phyloP scores from a whole-genome alignment of 176 grass and related monocot genomes.

The Poa pratensis region DNA sequence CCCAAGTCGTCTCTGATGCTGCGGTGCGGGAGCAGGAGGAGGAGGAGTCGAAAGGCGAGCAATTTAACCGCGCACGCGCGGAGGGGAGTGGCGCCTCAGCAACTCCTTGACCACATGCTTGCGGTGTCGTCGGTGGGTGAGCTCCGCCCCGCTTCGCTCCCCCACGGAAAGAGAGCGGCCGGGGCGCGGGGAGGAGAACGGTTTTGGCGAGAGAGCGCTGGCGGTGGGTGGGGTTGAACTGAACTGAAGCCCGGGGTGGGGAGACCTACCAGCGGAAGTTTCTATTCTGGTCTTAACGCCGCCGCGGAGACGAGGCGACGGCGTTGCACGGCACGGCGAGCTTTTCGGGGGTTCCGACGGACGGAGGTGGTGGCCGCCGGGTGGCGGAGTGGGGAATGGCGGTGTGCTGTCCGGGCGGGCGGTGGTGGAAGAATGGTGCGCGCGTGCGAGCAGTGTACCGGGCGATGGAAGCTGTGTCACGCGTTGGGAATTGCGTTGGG shows the following conservation, averaged over 20 bases:
- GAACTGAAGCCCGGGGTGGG: background rate
- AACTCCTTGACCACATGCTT: conserved; percentile 4
- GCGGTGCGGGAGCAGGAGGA: background rate
- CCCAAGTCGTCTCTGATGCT: background rate
- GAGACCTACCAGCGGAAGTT: conserved; percentile 52
- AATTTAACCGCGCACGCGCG: conserved; percentile 40
- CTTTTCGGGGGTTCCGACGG: background rate
- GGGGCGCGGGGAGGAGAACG: background rate
- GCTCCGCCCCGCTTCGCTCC: conserved; percentile 44
- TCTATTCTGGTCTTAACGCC: conserved; percentile 32
- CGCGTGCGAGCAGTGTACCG: background rate
- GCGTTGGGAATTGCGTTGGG: background rate
- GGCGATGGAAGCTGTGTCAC: background rate
- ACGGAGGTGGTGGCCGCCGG: background rate
- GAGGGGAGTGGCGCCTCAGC: too few relatives aligned
- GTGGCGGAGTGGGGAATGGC: background rate
- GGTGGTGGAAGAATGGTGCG: background rate
- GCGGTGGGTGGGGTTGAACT: conserved; percentile 26
- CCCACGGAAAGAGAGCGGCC: conserved; percentile 52
- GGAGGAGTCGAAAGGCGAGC: background rate
- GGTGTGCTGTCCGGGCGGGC: conserved; percentile 33
- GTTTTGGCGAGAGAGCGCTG: conserved; percentile 17
- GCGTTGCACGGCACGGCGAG: background rate
- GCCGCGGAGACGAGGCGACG: background rate
- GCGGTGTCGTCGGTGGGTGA: conserved; percentile 38